phyloP scores from a whole-genome alignment of 2,329 filamentous ascomycete species.

The Phyllosticta citribraziliensis region DNA sequence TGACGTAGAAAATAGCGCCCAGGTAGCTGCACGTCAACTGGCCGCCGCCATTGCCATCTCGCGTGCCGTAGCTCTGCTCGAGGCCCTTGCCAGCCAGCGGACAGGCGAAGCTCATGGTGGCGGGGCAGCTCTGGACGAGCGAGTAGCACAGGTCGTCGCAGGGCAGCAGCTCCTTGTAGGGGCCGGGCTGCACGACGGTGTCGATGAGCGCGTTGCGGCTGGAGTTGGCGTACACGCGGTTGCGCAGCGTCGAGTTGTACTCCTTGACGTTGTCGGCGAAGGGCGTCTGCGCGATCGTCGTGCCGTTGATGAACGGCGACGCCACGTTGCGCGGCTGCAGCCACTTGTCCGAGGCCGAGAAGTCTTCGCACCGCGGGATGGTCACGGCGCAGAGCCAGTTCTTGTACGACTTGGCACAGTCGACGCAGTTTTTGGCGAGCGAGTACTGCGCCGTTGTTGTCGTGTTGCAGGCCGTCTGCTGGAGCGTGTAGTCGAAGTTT shows the following conservation, averaged over 20 bases:
- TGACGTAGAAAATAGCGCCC: constrained; percentile 31
- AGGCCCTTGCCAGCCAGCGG: constrained; percentile 44
- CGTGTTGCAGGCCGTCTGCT: constrained; percentile 78
- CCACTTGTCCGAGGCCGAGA: constrained; percentile 40
- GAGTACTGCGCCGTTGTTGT: constrained; percentile 67
- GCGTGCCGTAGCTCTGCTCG: constrained; percentile 41
- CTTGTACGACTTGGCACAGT: constrained; percentile 78
- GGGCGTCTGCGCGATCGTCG: constrained; percentile 33
- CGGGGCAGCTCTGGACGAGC: constrained; percentile 75
- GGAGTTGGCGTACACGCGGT: constrained; percentile 36
- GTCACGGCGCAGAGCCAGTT: constrained; percentile 89
- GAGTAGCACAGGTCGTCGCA: constrained; percentile 83
- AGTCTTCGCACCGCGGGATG: constrained; percentile 88
- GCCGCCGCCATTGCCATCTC: constrained; percentile 18
- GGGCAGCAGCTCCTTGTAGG: constrained; percentile 87
- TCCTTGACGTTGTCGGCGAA: constrained; percentile 13
- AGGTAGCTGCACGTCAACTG: constrained; percentile 32
- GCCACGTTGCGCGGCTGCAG: constrained; percentile 63
- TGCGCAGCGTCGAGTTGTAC: constrained; percentile 17
- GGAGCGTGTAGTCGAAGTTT: constrained; percentile 72
- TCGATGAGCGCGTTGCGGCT: constrained; percentile 71
- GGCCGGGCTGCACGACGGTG: constrained; percentile 60
- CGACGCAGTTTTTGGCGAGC: constrained; percentile 61
- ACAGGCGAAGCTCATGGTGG: constrained; percentile 65
- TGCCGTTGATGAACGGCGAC: constrained; percentile 60